These are phyloP conservation scores for Penicillium coprophilum DNA, from an alignment of 495 filamentous ascomycete genomes.

Conservation along the genomic window DNA sequence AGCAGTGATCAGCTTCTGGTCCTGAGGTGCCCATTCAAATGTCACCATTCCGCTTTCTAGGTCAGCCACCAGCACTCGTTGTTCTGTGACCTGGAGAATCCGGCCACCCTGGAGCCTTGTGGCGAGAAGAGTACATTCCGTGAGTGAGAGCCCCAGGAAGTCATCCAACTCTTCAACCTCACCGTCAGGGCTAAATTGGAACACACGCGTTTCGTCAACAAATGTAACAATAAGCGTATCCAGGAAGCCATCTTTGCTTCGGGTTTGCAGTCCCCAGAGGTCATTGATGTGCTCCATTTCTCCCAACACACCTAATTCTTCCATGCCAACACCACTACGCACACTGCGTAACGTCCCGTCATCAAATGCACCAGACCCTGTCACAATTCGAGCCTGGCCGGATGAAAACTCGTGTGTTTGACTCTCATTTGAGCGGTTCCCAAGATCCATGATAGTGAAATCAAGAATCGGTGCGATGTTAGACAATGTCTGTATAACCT, in stretches of 20 bases:
- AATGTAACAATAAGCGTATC: conserved; percentile 82
- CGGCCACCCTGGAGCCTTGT: conserved; percentile 59
- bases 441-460: conserved; percentile 93
- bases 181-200: conserved; percentile 69
- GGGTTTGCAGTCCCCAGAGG: conserved; percentile 63
- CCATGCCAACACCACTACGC: conserved; percentile 89
- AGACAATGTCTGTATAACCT: conserved; percentile 71
- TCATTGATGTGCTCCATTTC: conserved; percentile 75
- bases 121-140: conserved; percentile 71
- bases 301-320: conserved; percentile 79
- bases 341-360: conserved; percentile 86
- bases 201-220: conserved; percentile 78
- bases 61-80: conserved; percentile 62
- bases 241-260: conserved; percentile 40
- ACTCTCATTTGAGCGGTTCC: conserved; percentile 72
- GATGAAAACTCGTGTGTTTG: conserved; percentile 87
- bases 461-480: conserved; percentile 92
- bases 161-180: conserved; percentile 82
- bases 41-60: conserved; percentile 65
- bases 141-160: conserved; percentile 67
- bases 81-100: conserved; percentile 76
- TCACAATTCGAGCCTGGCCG: conserved; percentile 90
- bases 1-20: conserved; percentile 65
- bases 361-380: conserved; percentile 82
- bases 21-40: conserved; percentile 64